phyloP scores from a whole-genome alignment of 805 yeast genomes.

The Starmerella sp. region DNA sequence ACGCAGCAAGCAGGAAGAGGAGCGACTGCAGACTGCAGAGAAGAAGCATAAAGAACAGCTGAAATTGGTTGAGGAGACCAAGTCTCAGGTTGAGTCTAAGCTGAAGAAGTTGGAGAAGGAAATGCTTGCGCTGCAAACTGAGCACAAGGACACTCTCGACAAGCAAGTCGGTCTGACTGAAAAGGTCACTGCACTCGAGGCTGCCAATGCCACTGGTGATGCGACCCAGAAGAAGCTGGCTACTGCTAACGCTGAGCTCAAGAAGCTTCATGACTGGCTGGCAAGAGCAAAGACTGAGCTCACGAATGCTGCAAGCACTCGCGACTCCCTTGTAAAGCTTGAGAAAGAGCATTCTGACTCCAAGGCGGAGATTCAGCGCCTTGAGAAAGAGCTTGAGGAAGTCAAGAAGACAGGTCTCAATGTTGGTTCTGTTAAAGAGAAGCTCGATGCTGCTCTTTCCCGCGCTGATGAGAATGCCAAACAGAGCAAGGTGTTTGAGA shows the following conservation, averaged over 20 bases:
- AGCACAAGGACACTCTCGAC: neutral
- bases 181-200: conserved; percentile 17
- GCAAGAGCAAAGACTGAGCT: conserved; percentile 20
- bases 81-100: neutral
- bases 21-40: neutral
- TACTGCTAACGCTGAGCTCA: conserved; percentile 16
- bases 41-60: neutral
- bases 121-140: neutral
- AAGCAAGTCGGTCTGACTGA: neutral
- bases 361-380: conserved; percentile 1
- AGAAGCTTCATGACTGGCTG: conserved; percentile 17
- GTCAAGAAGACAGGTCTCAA: conserved; percentile 4
- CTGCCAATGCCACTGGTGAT: neutral
- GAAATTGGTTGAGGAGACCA: neutral
- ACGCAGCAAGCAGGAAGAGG: neutral
- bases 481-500: neutral
- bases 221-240: neutral
- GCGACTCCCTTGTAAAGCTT: neutral
- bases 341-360: conserved; percentile 13
- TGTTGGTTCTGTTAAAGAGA: neutral
- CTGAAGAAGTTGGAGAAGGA: conserved; percentile 16
- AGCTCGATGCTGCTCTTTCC: neutral
- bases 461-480: neutral
- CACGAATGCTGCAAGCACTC: conserved; percentile 3
- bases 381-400: conserved; percentile 16